phyloP scores from a whole-genome alignment of 116 monocot genomes.

The Phalaenopsis hybrid region DNA sequence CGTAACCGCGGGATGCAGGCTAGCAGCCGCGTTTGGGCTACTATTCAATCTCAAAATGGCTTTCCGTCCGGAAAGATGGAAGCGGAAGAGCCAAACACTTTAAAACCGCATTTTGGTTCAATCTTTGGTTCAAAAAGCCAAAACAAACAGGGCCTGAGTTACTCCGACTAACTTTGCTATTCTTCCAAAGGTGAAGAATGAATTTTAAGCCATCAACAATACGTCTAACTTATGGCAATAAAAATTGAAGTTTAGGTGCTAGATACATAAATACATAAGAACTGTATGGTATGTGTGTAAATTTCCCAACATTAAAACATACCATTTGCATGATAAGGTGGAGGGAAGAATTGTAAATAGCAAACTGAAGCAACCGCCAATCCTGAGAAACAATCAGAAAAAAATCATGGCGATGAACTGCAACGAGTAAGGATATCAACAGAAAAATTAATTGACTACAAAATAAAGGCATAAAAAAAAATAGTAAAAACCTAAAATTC shows the following conservation, averaged over 20 bases:
- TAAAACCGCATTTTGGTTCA: too few species aligned
- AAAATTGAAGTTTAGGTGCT: too few species aligned
- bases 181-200: background rate
- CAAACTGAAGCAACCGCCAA: constrained; percentile 48
- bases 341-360: constrained; percentile 75
- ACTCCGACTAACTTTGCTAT: background rate
- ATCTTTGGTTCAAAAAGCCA: too few species aligned
- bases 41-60: too few species aligned
- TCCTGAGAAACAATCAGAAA: constrained; percentile 25
- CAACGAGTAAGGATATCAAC: background rate
- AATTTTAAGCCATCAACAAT: background rate
- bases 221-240: background rate
- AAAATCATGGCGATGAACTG: too few species aligned
- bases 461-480: background rate
- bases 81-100: too few species aligned
- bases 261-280: too few species aligned
- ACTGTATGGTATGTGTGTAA: too few species aligned
- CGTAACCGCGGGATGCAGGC: too few species aligned
- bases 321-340: constrained; percentile 51
- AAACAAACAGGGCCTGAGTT: background rate
- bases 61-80: too few species aligned
- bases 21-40: too few species aligned
- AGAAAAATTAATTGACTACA: background rate
- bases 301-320: background rate
- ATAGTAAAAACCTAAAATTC: constrained; percentile 36